A percentile compares a stretch with the other conserved stretches of the same genome.
These are phyloP conservation scores for Cylindrotheca closterium DNA, from an alignment of 108 stramenopile species.

Conservation along the genomic window DNA sequence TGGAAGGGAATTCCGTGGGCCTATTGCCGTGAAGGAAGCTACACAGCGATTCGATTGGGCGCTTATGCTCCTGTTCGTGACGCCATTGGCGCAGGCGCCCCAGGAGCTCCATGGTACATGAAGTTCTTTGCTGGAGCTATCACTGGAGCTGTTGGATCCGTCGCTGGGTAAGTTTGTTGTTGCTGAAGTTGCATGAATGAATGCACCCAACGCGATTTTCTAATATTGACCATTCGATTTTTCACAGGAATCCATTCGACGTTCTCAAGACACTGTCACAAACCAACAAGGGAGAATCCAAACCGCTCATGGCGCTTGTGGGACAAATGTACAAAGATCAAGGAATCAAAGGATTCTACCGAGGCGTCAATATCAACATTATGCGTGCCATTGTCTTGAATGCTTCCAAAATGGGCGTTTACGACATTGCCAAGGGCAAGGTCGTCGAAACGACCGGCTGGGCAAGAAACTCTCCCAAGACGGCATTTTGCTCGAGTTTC, in stretches of 20 bases:
- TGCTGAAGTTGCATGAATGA: slow-evolving; percentile 15
- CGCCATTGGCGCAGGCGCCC: slow-evolving; percentile 48
- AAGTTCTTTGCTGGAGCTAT: slow-evolving; percentile 80
- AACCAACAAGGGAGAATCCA: slow-evolving; percentile 67
- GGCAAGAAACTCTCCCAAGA: slow-evolving; percentile 43
- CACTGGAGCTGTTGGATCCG: slow-evolving; percentile 74
- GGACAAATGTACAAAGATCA: slow-evolving; percentile 53
- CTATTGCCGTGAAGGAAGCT: slow-evolving; percentile 60
- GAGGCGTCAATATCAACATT: slow-evolving; percentile 61
- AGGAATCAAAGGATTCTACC: slow-evolving; percentile 66
- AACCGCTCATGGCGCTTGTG: slow-evolving; percentile 32
- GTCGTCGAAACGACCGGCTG: slow-evolving; percentile 49
- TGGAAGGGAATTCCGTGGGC: slow-evolving; percentile 80
- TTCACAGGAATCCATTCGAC: slow-evolving; percentile 76
- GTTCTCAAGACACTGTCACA: slow-evolving; percentile 85
- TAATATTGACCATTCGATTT: neutral
- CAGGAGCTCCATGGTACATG: slow-evolving; percentile 60
- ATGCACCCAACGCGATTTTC: neutral
- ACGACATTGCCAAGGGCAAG: slow-evolving; percentile 80
- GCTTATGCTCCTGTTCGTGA: slow-evolving; percentile 54
- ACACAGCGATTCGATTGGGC: slow-evolving; percentile 65
- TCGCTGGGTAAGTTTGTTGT: slow-evolving; percentile 40
- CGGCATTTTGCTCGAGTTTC: slow-evolving; percentile 38
- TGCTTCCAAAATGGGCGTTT: slow-evolving; percentile 76
- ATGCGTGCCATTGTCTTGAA: slow-evolving; percentile 65